These are phyloP conservation scores for Endocarpon pusillum DNA, from an alignment of 495 filamentous ascomycete genomes.

Conservation along the genomic window DNA sequence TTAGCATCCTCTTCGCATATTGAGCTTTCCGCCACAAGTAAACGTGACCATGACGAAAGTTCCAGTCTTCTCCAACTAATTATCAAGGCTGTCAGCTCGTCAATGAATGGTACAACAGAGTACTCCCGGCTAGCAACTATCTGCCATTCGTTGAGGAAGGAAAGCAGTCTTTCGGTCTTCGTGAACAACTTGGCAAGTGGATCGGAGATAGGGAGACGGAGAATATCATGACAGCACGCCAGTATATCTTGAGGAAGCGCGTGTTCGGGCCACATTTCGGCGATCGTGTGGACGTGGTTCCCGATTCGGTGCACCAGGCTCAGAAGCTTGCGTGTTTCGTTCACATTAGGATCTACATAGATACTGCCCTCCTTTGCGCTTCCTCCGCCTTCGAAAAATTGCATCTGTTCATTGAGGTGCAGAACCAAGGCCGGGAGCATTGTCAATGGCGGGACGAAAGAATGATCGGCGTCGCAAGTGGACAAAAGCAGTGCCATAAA, in stretches of 20 bases:
- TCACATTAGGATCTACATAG: too few relatives aligned
- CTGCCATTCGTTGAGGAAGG: conserved; percentile 80
- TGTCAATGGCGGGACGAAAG: too few relatives aligned
- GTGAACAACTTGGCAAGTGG: conserved; percentile 72
- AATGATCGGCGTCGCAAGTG: too few relatives aligned
- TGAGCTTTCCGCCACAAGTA: conserved; percentile 73
- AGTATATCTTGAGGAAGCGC: conserved; percentile 63
- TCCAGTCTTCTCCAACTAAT: conserved; percentile 83
- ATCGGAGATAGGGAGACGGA: conserved; percentile 61
- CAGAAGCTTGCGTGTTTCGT: conserved; percentile 57
- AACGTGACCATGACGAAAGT: conserved; percentile 71
- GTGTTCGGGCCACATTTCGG: conserved; percentile 53
- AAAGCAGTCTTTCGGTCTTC: conserved; percentile 69
- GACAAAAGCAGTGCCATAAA: too few relatives aligned
- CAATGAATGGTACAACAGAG: conserved; percentile 47
- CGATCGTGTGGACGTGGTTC: conserved; percentile 51
- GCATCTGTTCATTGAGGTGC: too few relatives aligned
- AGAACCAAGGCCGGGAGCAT: too few relatives aligned
- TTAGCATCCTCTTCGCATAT: conserved; percentile 58
- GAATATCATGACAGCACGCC: conserved; percentile 48
- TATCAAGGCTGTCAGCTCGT: conserved; percentile 56
- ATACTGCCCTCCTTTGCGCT: too few relatives aligned
- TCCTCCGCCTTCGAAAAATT: too few relatives aligned
- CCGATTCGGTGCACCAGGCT: conserved; percentile 45
- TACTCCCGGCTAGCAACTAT: conserved; percentile 67